Evolutionary conservation across 192 early-diverging fungal species (phyloP), one percentile per base, ranked within the genome.

Genomic region (Umbelopsis ramanniana): DNA sequence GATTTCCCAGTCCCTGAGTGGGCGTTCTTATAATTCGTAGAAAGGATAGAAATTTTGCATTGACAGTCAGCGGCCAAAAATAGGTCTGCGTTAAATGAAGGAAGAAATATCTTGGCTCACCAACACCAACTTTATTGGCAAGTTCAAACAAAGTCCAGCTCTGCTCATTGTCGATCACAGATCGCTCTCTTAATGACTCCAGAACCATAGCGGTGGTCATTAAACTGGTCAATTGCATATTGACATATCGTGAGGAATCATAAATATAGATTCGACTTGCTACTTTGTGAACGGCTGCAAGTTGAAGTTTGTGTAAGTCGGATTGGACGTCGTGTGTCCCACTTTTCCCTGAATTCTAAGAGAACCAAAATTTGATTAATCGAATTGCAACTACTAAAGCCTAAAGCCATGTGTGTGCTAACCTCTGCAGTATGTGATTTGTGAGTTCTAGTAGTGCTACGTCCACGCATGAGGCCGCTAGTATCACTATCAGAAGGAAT

Each of bases 101-200:
- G 60, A 69, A 53, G 9, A 2, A 57, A 45, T 17, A 66, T 52
- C 19, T 15, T 37, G 9, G 33, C 70, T 76, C 82, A 86, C 87
- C 88, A 53, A 97, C 81, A 43, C 91, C 90, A 81, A 92, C 89
- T 71, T 96, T 88, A 72, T 93, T 92, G 37, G 91, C 89, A 43
- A 96, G 82, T 75, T 98, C 97, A 84, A 98, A 98, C 45, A 98
- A 79, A 6, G 94, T 92, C 95, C 95, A 98, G 52, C 77, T 81
- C 50, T 84, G 82, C 33, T 76, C 77, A 17, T 85, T 80, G 2
- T 86, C 80, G 14, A 91, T 80, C 54, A 89, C 81, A n/a, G 79
- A 83, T 55, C 83, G 84, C 67, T 89, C 78, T 50, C 87, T 82
- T 67, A 96, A 78, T 72, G 93, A 90, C 33, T 89, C 74, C 19